Percentiles rank a stretch among this genome's conserved stretches.
Conservation (phyloP, 306 rosid genomes). For the Urtica urens region DNA sequence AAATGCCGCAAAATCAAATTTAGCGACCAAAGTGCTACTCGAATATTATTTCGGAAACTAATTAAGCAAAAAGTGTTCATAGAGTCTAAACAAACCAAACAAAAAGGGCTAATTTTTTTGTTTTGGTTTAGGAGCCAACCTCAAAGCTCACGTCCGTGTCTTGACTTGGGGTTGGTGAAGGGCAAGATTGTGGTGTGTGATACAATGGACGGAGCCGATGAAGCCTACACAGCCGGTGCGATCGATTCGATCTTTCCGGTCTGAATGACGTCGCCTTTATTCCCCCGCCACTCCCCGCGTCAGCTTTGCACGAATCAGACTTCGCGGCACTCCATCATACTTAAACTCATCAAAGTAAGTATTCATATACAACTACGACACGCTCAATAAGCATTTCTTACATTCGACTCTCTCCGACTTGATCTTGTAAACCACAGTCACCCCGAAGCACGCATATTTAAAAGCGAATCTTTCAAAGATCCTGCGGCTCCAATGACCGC, state of each 20-base stretch:
- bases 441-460: constrained; percentile 3
- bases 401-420: too few relatives aligned
- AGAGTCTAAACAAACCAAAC: too few relatives aligned
- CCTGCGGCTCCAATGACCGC: constrained; percentile 13
- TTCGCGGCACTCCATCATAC: background rate
- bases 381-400: background rate
- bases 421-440: background rate
- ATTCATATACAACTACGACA: background rate
- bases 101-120: background rate
- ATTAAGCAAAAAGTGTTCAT: too few relatives aligned
- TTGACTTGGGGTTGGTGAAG: constrained; percentile 9
- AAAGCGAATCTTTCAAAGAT: constrained; percentile 6
- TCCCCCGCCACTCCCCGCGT: constrained; percentile 4
- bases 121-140: background rate
- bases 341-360: constrained; percentile 1
- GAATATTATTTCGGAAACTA: too few relatives aligned
- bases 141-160: background rate
- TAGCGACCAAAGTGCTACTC: background rate
- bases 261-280: background rate
- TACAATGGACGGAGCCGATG: accelerated
- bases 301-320: background rate
- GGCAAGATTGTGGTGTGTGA: constrained; percentile 29
- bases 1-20: background rate
- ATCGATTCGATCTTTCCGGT: background rate
- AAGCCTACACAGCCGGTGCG: constrained; percentile 14